Evolutionary conservation across 352 stramenopile species (phyloP).

Genomic region (Pythium graminicola): DNA sequence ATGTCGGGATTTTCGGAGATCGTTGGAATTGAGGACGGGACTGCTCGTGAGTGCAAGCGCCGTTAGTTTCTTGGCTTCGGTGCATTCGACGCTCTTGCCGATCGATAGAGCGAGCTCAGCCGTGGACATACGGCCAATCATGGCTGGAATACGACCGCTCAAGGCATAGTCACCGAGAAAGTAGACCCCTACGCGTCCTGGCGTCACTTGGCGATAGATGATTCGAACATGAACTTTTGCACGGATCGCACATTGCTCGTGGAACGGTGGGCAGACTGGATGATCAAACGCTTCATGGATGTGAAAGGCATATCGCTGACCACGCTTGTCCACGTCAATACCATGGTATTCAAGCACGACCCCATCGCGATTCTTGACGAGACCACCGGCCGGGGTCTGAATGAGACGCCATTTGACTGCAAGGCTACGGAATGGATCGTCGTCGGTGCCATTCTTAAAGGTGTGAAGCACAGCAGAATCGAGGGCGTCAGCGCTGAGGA

Average conservation of each 20-base stretch:
- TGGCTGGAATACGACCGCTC: conserved; percentile 5
- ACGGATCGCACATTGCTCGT: conserved; percentile 2
- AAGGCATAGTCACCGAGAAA: conserved; percentile 19
- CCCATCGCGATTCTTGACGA: conserved; percentile 33
- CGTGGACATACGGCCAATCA: conserved; percentile 8
- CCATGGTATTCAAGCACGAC: conserved; percentile 47
- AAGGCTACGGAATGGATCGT: conserved; percentile 17
- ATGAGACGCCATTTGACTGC: conserved; percentile 22
- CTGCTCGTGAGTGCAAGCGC: conserved; percentile 13
- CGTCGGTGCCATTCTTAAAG: conserved; percentile 30
- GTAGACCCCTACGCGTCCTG: conserved; percentile 8
- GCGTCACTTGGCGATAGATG: conserved; percentile 8
- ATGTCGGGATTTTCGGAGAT: too few relatives aligned
- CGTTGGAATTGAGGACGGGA: too few relatives aligned
- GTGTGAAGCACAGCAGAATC: conserved; percentile 34
- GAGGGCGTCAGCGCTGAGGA: conserved; percentile 18
- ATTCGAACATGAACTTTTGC: conserved; percentile 10
- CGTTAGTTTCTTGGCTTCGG: conserved; percentile 27
- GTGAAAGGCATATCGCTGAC: conserved; percentile 36
- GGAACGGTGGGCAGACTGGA: conserved; percentile 1
- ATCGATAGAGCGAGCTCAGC: conserved; percentile 21
- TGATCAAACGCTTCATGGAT: conserved; percentile 32
- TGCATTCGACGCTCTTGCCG: conserved; percentile 9
- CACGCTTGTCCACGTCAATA: conserved; percentile 26
- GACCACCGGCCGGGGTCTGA: conserved; percentile 12